Conservation (phyloP, 768 basidiomycete species). For the Multifurca ochricompacta region DNA sequence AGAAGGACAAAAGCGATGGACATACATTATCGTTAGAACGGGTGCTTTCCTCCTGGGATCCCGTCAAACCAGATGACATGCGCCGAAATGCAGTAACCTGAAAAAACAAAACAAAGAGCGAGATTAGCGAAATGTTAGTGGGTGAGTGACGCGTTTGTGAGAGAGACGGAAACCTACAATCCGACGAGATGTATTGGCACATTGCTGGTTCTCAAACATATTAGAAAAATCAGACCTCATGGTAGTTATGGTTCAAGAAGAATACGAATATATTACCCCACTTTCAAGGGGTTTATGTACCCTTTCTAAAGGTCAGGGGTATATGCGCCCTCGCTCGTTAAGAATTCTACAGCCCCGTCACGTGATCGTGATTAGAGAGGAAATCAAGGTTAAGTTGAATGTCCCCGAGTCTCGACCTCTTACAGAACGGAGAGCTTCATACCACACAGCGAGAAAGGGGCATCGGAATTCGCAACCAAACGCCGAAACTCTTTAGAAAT, state of each 20-base stretch:
- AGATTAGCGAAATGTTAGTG: no score
- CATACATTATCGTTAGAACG: neutral
- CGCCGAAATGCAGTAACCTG: neutral
- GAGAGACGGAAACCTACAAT: neutral
- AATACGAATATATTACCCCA: neutral
- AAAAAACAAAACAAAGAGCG: no score
- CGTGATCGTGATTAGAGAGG: conserved; percentile 14
- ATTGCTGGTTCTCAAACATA: neutral
- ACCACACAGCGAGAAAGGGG: neutral
- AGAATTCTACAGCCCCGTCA: neutral
- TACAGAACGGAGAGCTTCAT: neutral
- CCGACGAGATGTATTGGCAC: neutral
- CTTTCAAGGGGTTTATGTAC: conserved; percentile 4
- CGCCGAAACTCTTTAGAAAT: neutral
- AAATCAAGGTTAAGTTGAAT: no score
- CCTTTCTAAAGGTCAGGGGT: conserved; percentile 11
- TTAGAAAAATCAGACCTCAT: neutral
- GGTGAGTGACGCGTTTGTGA: no score
- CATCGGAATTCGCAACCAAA: neutral
- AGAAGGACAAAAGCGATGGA: neutral
- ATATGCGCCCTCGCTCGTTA: neutral
- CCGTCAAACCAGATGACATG: neutral
- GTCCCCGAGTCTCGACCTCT: no score
- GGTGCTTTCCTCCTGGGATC: neutral
- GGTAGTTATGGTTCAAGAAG: neutral